phyloP scores from a whole-genome alignment of 2,329 filamentous ascomycete species.

The Colletotrichum costaricense region DNA sequence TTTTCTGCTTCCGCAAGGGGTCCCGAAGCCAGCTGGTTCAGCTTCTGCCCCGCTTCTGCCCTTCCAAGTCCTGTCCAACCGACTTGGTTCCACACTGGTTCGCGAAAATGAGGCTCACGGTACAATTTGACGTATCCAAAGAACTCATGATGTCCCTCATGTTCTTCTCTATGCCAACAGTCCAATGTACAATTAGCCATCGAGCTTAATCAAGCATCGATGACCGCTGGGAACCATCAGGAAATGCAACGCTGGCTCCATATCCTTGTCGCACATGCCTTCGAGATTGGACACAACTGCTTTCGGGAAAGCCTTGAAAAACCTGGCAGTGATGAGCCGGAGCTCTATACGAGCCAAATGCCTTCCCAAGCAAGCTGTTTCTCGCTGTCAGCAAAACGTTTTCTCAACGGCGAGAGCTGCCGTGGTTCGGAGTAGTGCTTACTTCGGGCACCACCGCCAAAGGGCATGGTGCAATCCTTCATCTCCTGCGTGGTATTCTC shows the following conservation, averaged over 20 bases:
- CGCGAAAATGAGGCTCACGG: neutral
- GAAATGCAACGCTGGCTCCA: conserved; percentile 48
- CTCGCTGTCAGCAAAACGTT: neutral
- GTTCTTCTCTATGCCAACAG: neutral
- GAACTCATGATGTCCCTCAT: neutral
- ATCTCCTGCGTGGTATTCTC: conserved; percentile 44
- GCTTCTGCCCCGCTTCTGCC: neutral
- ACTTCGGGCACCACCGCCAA: neutral
- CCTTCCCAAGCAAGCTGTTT: conserved; percentile 61
- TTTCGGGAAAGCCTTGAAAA: conserved; percentile 61
- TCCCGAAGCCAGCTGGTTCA: neutral
- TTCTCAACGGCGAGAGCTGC: rapidly evolving
- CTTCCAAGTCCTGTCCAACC: neutral
- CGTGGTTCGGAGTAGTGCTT: neutral
- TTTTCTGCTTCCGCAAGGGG: neutral
- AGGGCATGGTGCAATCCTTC: conserved; percentile 50
- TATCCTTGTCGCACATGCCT: conserved; percentile 50
- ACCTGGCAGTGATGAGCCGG: conserved; percentile 60
- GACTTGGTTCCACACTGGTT: neutral
- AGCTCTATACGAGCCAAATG: conserved; percentile 70
- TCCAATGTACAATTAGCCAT: neutral
- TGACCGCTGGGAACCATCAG: conserved; percentile 45
- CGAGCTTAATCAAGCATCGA: conserved; percentile 43
- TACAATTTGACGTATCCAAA: neutral
- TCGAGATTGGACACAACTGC: conserved; percentile 42